phyloP scores from a whole-genome alignment of 768 basidiomycete genomes.

The Kwoniella dejecticola region DNA sequence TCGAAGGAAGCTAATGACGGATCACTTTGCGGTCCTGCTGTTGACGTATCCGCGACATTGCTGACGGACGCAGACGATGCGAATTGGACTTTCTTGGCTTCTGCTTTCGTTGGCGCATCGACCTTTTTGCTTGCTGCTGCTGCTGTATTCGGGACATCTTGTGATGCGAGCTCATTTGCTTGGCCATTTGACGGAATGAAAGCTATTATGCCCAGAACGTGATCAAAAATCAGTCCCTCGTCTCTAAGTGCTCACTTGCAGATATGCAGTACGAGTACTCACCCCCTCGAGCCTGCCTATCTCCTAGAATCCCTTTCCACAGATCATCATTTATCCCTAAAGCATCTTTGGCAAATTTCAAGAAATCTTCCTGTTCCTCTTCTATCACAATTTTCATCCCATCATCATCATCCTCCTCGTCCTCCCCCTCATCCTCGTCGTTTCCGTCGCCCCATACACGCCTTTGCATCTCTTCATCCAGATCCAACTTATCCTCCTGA shows the following conservation, averaged over 20 bases:
- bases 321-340: slow-evolving; percentile 86
- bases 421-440: slow-evolving; percentile 39
- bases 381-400: slow-evolving; percentile 80
- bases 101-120: no score
- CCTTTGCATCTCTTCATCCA: slow-evolving; percentile 41
- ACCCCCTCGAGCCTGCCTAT: slow-evolving; percentile 81
- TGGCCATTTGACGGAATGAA: slow-evolving; percentile 11
- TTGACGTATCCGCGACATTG: neutral
- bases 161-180: neutral
- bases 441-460: slow-evolving; percentile 29
- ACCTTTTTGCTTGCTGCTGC: neutral
- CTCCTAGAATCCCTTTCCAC: slow-evolving; percentile 81
- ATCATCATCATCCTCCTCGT: slow-evolving; percentile 61
- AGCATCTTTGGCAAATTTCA: slow-evolving; percentile 90
- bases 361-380: slow-evolving; percentile 89
- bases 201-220: neutral
- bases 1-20: slow-evolving; percentile 88
- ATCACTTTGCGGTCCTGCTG: slow-evolving; percentile 50
- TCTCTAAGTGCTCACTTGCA: neutral
- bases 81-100: slow-evolving; percentile 9
- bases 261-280: slow-evolving; percentile 45
- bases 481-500: slow-evolving; percentile 21
- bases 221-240: neutral
- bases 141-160: neutral
- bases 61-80: neutral